Evolutionary conservation across 148 eudicot species (phyloP).

Genomic region (Talinum fruticosum): DNA sequence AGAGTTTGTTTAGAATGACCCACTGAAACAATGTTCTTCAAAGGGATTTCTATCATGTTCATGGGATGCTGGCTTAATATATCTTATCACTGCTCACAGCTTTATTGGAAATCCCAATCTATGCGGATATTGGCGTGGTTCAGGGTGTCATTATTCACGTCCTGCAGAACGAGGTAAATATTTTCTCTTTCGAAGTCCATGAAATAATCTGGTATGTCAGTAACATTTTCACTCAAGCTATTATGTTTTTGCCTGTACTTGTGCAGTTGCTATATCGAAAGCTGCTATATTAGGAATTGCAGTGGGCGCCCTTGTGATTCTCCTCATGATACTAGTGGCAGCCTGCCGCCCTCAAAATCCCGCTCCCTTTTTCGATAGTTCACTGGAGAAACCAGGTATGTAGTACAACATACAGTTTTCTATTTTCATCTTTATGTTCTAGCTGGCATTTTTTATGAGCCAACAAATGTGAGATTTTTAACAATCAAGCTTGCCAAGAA

Average conservation of each 20-base stretch:
- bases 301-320: constrained; percentile 78
- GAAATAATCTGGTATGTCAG: neutral
- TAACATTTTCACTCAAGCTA: neutral
- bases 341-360: constrained; percentile 71
- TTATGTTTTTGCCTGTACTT: neutral
- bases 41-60: no score
- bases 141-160: constrained; percentile 56
- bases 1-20: no score
- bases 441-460: no score
- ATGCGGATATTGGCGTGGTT: constrained; percentile 73
- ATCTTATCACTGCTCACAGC: constrained; percentile 36
- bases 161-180: constrained; percentile 55
- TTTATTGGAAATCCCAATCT: constrained; percentile 79
- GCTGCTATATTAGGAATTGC: constrained; percentile 92
- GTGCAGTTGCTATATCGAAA: constrained; percentile 67
- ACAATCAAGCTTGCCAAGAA: no score
- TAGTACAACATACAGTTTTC: no score
- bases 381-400: constrained; percentile 80
- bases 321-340: constrained; percentile 75
- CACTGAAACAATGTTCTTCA: no score
- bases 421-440: no score
- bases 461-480: no score
- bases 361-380: constrained; percentile 57
- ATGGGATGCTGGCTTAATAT: neutral
- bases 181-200: neutral